phyloP scores from a whole-genome alignment of 495 filamentous ascomycete genomes.

The Penicillium canescens region DNA sequence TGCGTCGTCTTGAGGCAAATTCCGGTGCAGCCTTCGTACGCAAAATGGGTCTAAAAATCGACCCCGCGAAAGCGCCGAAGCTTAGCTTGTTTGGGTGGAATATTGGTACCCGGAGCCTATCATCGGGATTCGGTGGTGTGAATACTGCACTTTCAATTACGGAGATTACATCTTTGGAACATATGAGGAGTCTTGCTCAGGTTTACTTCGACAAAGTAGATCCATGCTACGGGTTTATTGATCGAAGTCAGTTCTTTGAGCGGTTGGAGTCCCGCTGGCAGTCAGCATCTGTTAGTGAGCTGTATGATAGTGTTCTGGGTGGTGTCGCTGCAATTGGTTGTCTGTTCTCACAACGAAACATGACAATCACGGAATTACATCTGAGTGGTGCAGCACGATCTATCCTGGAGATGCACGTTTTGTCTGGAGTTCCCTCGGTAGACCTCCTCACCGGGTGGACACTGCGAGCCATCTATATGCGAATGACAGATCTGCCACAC shows the following conservation, averaged over 20 bases:
- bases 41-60: constrained; percentile 48
- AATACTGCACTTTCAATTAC: constrained; percentile 20
- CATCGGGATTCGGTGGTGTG: constrained; percentile 1
- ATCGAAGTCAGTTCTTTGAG: constrained; percentile 28
- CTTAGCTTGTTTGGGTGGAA: constrained; percentile 57
- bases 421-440: constrained; percentile 22
- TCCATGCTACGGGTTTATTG: constrained; percentile 50
- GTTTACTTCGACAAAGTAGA: constrained; percentile 50
- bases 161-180: constrained; percentile 34
- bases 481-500: constrained; percentile 48
- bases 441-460: constrained; percentile 45
- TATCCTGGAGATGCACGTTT: constrained; percentile 32
- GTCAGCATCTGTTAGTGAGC: constrained; percentile 1
- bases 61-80: constrained; percentile 47
- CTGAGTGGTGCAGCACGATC: constrained; percentile 37
- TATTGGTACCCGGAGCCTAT: constrained; percentile 38
- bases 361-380: constrained; percentile 30
- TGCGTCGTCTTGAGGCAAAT: constrained; percentile 43
- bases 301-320: constrained; percentile 43
- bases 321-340: constrained; percentile 46
- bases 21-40: constrained; percentile 53
- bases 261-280: constrained; percentile 36
- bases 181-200: constrained; percentile 36
- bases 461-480: constrained; percentile 45
- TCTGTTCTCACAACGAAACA: constrained; percentile 35